phyloP scores from a whole-genome alignment of 1,284 basidiomycete genomes.

The Sutorius eximius region DNA sequence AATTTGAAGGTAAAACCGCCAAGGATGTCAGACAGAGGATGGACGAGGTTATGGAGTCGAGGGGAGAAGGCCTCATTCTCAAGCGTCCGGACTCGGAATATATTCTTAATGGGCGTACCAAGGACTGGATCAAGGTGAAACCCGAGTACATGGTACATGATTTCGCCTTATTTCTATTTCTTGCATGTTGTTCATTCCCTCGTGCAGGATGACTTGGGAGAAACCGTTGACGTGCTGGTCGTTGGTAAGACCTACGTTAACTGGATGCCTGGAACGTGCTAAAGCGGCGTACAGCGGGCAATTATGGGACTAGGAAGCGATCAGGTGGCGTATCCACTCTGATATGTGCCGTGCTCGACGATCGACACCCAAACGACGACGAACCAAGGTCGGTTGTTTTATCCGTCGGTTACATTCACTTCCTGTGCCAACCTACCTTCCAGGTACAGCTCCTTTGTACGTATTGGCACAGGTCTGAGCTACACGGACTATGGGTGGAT shows the following conservation, averaged over 20 bases:
- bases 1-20: conserved; percentile 71
- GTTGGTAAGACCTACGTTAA: conserved; percentile 55
- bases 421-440: background rate
- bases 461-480: conserved; percentile 84
- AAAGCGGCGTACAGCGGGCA: conserved; percentile 49
- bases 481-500: conserved; percentile 85
- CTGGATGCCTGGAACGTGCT: background rate
- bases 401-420: background rate
- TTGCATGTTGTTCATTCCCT: conserved; percentile 3
- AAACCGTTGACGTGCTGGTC: conserved; percentile 87
- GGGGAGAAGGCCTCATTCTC: conserved; percentile 90
- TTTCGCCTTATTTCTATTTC: background rate
- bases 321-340: conserved; percentile 80
- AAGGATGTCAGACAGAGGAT: conserved; percentile 79
- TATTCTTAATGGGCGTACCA: conserved; percentile 78
- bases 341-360: conserved; percentile 76
- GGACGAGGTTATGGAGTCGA: conserved; percentile 76
- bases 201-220: conserved; percentile 78
- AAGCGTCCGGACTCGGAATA: conserved; percentile 84
- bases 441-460: conserved; percentile 79
- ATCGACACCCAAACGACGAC: conserved; percentile 53
- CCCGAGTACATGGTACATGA: conserved; percentile 86
- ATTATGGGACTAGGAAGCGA: conserved; percentile 72
- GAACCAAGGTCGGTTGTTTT: conserved; percentile 55
- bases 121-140: conserved; percentile 93